Conservation (phyloP, 2,329 filamentous ascomycete genomes). For the Penicillium italicum region DNA sequence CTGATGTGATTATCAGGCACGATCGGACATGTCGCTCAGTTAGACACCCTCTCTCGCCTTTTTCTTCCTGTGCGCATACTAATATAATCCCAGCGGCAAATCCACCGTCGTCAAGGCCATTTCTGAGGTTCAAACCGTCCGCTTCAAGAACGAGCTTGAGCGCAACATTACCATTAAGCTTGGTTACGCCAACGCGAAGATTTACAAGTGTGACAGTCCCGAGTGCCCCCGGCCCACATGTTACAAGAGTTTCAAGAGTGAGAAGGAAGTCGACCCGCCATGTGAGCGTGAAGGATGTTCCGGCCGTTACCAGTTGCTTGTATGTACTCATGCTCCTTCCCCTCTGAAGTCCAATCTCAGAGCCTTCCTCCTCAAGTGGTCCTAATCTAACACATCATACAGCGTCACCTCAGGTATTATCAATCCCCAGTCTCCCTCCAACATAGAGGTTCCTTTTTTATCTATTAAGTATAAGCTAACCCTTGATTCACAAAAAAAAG, state of each 20-base stretch:
- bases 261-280: constrained; percentile 95
- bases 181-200: constrained; percentile 98
- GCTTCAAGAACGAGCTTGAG: constrained; percentile 99
- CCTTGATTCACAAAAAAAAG: constrained; percentile 44
- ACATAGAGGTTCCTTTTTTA: background rate
- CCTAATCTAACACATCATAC: background rate
- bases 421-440: background rate
- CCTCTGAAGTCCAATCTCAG: background rate
- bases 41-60: background rate
- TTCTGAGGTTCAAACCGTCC: constrained; percentile 95
- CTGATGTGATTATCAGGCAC: constrained; percentile 36
- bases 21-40: constrained; percentile 93
- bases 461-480: constrained; percentile 9
- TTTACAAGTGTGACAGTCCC: constrained; percentile 95
- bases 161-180: constrained; percentile 99
- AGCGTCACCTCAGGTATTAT: constrained; percentile 9
- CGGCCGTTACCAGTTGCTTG: constrained; percentile 83
- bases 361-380: background rate
- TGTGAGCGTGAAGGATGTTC: constrained; percentile 90
- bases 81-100: constrained; percentile 60
- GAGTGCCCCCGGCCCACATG: constrained; percentile 91
- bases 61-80: background rate
- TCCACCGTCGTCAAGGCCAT: constrained; percentile 99
- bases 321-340: constrained; percentile 64
- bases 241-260: constrained; percentile 96